Base-by-base conservation (phyloP, 805 yeast genomes). In the Candida rishiriensis region DNA sequence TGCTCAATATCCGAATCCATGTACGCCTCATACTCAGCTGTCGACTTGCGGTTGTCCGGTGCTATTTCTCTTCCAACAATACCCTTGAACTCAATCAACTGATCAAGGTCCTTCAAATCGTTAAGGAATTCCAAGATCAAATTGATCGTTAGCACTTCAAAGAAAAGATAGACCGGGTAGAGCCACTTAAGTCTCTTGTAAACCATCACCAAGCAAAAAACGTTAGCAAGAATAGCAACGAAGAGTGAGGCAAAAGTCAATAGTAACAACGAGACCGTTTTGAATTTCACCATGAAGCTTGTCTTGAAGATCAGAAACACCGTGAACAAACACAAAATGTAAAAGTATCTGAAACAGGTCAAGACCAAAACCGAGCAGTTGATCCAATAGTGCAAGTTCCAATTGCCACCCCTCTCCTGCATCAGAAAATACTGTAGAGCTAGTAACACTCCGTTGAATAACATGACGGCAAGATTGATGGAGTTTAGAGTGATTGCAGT, bases 41-140 rank as follows among this genome's bases (percentile, higher is more conserved):
- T 36, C 6, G 33, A 13, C 14, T 39, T 42, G 28, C 39, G 37
- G 21, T 26, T 36, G 13, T 28, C 16, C 3, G 29, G 11, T 39
- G 69, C 64, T 29, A 81, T 73, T 48, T 76, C 70, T 47, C 88
- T 69, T 0, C 90, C 90, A 38, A 83, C 69, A 10, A 84, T 76
- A 0, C 83, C 83, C 49, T 67, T 65, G 39, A 72, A 64, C 49
- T 83, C 88, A 28, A 66, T 59, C 29, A 70, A 61, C 48, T 71
- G 68, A 48, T 79, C 83, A 36, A 76, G 56, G 14, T 68, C 55
- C 49, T 76, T 73, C 35, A 81, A 78, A 36, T 78, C 72, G 53
- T 69, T 75, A 10, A 80, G 60, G 83, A 88, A 79, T 61, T 83
- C 88, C 84, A 86, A 82, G 1, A 79, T 69, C 18, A 78, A 67